phyloP scores from a whole-genome alignment of 495 filamentous ascomycete genomes.

The Margaritispora aquatica region DNA sequence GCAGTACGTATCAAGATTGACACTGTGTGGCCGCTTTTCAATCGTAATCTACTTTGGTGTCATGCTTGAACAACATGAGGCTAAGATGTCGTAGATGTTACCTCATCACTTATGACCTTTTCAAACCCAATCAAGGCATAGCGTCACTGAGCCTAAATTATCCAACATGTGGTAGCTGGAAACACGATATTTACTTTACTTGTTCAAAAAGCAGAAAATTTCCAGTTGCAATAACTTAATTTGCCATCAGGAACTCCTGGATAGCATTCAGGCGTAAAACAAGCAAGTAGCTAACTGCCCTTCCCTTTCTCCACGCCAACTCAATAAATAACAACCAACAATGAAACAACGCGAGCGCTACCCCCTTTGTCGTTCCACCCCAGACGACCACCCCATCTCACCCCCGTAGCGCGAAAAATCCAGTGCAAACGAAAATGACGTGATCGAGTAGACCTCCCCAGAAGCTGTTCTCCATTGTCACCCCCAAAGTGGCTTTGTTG shows the following conservation, averaged over 20 bases:
- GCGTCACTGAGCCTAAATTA: too few species aligned
- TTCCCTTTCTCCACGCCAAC: not conserved
- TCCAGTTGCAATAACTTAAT: too few species aligned
- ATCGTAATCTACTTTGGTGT: too few species aligned
- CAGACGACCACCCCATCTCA: not conserved
- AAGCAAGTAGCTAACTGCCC: not conserved
- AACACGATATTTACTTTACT: too few species aligned
- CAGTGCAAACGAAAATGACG: not conserved
- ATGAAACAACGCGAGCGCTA: not conserved
- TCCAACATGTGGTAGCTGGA: too few species aligned
- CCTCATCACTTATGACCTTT: too few species aligned
- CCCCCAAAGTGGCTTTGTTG: slow-evolving; percentile 4
- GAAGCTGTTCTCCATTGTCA: slow-evolving; percentile 20
- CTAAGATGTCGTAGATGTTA: too few species aligned
- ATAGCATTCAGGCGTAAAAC: not conserved
- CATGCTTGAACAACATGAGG: too few species aligned
- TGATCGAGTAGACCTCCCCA: slow-evolving; percentile 19
- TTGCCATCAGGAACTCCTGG: not conserved
- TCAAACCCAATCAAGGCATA: too few species aligned
- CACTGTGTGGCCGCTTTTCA: too few species aligned
- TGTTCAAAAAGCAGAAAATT: too few species aligned
- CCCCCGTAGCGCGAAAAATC: not conserved
- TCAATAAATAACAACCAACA: not conserved
- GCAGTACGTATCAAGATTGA: too few species aligned
- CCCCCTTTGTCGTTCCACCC: not conserved